Percentiles rank a stretch among this genome's conserved stretches.
Evolutionary conservation across 1,284 basidiomycete genomes (phyloP).

Genomic region (Bondarzewia mesenterica): DNA sequence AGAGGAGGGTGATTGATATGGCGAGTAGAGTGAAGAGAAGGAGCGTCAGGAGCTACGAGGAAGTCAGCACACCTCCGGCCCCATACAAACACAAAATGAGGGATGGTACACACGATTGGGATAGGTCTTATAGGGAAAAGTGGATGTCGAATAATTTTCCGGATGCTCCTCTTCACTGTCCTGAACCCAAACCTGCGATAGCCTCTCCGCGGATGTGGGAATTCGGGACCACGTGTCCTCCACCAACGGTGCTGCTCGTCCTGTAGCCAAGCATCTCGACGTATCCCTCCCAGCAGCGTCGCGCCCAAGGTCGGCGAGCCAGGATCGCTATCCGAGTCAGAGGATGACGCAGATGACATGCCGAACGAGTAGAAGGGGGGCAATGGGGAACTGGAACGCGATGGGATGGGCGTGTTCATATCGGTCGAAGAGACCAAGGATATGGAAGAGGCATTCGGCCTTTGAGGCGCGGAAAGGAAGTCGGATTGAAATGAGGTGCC

Average conservation of each 20-base stretch:
- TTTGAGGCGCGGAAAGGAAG: constrained; percentile 18
- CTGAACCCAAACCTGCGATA: constrained; percentile 27
- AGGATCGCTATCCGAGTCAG: constrained; percentile 60
- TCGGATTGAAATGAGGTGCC: constrained; percentile 13
- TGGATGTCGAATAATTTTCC: constrained; percentile 60
- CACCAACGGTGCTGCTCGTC: constrained; percentile 35
- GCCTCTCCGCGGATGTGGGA: constrained; percentile 27
- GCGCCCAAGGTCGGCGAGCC: constrained; percentile 40
- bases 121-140: constrained; percentile 75
- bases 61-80: constrained; percentile 6
- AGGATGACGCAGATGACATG: constrained; percentile 44
- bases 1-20: constrained; percentile 69
- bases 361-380: constrained; percentile 30
- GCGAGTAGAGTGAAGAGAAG: constrained; percentile 68
- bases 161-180: constrained; percentile 42
- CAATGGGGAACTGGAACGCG: constrained; percentile 25
- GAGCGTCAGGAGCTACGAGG: constrained; percentile 58
- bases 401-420: constrained; percentile 28
- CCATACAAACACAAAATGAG: not conserved
- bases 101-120: constrained; percentile 55
- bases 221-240: constrained; percentile 18
- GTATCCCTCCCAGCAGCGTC: constrained; percentile 35
- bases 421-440: constrained; percentile 23
- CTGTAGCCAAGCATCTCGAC: constrained; percentile 31
- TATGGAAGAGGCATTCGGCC: constrained; percentile 9